Evolutionary conservation across 768 basidiomycete genomes (phyloP).

Genomic region (Suillus variegatus): DNA sequence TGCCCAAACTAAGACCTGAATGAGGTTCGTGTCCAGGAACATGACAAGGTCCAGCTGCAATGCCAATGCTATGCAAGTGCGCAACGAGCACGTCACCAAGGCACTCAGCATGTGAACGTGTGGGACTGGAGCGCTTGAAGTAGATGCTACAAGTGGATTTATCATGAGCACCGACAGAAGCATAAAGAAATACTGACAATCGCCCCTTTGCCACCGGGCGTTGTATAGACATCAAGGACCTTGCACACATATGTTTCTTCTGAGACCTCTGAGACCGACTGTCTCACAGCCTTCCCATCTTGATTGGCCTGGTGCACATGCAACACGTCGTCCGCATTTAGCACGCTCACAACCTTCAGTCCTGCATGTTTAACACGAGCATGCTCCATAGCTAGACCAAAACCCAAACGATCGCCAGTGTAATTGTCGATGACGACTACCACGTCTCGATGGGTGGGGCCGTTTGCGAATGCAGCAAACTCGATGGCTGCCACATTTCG

Average conservation of each 20-base stretch:
- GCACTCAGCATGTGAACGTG: constrained; percentile 19
- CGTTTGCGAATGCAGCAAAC: constrained; percentile 39
- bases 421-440: constrained; percentile 50
- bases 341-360: constrained; percentile 28
- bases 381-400: constrained; percentile 57
- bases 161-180: neutral
- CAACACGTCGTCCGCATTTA: constrained; percentile 57
- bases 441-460: constrained; percentile 13
- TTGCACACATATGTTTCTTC: constrained; percentile 57
- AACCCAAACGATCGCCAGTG: constrained; percentile 59
- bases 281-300: constrained; percentile 21
- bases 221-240: constrained; percentile 49
- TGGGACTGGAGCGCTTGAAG: constrained; percentile 11
- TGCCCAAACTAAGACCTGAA: constrained; percentile 10
- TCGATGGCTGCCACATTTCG: constrained; percentile 54
- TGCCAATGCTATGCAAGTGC: constrained; percentile 36
- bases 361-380: constrained; percentile 38
- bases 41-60: constrained; percentile 56
- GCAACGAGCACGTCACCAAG: constrained; percentile 35
- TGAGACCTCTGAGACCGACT: constrained; percentile 52
- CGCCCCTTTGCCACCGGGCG: constrained; percentile 36
- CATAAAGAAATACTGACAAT: constrained; percentile 14
- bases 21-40: constrained; percentile 45
- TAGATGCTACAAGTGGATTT: neutral
- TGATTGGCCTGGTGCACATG: constrained; percentile 27